Evolutionary conservation across 257 asterid genomes (phyloP).

Genomic region (Lantana camara): DNA sequence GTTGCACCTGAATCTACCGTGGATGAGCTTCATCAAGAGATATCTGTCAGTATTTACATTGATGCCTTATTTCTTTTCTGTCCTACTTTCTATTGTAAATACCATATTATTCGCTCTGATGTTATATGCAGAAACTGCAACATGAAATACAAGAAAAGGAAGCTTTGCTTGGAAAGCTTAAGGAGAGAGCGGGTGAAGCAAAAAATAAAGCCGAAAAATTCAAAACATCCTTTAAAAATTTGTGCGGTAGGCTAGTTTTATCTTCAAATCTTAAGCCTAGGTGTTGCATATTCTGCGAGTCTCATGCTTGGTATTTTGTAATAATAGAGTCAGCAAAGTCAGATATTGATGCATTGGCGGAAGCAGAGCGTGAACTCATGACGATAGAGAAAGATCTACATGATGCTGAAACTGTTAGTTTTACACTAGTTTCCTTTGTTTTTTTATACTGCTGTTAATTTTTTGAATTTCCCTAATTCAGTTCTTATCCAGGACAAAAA

Average conservation of each 20-base stretch:
- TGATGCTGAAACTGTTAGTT: constrained; percentile 56
- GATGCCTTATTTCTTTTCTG: constrained; percentile 3
- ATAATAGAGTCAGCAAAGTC: constrained; percentile 68
- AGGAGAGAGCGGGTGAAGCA: constrained; percentile 57
- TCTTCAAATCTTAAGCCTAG: constrained; percentile 16
- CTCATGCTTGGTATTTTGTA: constrained; percentile 24
- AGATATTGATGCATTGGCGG: constrained; percentile 64
- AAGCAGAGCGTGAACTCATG: constrained; percentile 69
- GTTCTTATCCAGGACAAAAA: constrained; percentile 55
- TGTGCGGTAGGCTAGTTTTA: constrained; percentile 61
- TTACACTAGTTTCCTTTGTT: constrained; percentile 16
- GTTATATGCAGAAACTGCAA: constrained; percentile 55
- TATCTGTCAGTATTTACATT: constrained; percentile 55
- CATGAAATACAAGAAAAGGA: constrained; percentile 57
- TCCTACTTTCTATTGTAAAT: constrained; percentile 10
- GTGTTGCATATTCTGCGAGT: constrained; percentile 19
- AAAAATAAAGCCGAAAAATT: constrained; percentile 47
- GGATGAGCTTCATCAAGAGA: constrained; percentile 75
- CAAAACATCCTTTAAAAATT: constrained; percentile 47
- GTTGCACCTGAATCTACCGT: constrained; percentile 50
- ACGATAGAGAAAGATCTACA: constrained; percentile 49
- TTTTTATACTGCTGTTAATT: constrained; percentile 9
- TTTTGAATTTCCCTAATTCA: constrained; percentile 12
- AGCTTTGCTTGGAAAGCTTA: constrained; percentile 51
- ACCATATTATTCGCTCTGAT: constrained; percentile 19